phyloP scores from a whole-genome alignment of 2,329 filamentous ascomycete species.

The Fusarium nematophilum region DNA sequence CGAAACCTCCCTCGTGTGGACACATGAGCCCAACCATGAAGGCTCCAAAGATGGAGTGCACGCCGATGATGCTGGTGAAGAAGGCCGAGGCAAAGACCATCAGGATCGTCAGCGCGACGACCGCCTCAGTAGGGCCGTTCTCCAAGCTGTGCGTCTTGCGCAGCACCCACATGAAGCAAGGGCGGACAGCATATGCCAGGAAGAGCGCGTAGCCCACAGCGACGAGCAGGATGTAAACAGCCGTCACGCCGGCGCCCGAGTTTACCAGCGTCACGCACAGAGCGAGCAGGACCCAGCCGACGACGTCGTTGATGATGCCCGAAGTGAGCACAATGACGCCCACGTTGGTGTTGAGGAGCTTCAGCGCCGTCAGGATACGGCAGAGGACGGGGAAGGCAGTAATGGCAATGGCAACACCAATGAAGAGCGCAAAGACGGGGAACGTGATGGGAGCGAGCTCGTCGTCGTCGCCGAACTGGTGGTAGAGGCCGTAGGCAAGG shows the following conservation, averaged over 20 bases:
- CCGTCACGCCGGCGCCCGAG: conserved; percentile 81
- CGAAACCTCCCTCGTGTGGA: conserved; percentile 87
- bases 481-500: conserved; percentile 83
- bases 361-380: conserved; percentile 89
- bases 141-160: conserved; percentile 79
- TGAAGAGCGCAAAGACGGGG: conserved; percentile 73
- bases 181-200: conserved; percentile 78
- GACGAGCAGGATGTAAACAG: conserved; percentile 83
- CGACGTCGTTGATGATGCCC: conserved; percentile 87
- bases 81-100: conserved; percentile 82
- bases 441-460: conserved; percentile 57
- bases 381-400: conserved; percentile 91
- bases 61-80: conserved; percentile 86
- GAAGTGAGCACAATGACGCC: conserved; percentile 89
- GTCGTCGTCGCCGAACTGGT: conserved; percentile 69
- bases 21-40: conserved; percentile 90
- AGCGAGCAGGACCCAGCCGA: conserved; percentile 86
- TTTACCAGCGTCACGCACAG: conserved; percentile 94
- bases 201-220: conserved; percentile 81
- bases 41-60: conserved; percentile 92
- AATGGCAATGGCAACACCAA: conserved; percentile 92
- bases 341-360: conserved; percentile 83
- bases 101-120: conserved; percentile 84
- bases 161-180: conserved; percentile 79
- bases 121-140: conserved; percentile 85